Conservation (phyloP, 2,329 filamentous ascomycete species). For the Aspergillus neoniger region DNA sequence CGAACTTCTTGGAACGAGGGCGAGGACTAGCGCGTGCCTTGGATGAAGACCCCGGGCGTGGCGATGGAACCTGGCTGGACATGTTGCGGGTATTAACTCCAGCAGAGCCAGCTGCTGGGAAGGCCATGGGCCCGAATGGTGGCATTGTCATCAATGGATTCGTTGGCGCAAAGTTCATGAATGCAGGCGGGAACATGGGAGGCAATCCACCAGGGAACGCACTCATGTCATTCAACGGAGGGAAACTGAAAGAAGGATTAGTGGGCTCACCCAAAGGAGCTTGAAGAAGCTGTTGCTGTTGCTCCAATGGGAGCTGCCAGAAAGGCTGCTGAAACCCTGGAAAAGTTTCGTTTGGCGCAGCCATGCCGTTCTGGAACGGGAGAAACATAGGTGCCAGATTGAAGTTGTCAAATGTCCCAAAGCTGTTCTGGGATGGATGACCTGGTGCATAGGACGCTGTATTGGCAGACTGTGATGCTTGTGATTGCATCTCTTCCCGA, state of each 20-base stretch:
- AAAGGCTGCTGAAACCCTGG: conserved; percentile 12
- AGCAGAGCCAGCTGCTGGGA: conserved; percentile 8
- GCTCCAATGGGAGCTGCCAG: not conserved
- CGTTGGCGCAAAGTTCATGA: conserved; percentile 18
- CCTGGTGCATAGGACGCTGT: not conserved
- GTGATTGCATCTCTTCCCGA: not conserved
- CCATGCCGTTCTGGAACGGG: not conserved
- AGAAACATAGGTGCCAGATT: conserved; percentile 13
- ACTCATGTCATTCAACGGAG: conserved; percentile 16
- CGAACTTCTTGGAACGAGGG: not conserved
- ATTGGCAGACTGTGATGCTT: not conserved
- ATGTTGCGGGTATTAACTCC: not conserved
- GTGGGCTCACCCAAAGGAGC: conserved; percentile 8
- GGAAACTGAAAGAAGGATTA: conserved; percentile 8
- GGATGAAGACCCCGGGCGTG: not conserved
- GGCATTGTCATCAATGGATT: conserved; percentile 11
- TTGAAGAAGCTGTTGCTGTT: conserved; percentile 11
- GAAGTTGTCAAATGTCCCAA: conserved; percentile 4
- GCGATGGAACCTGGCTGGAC: not conserved
- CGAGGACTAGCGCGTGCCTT: too few relatives aligned
- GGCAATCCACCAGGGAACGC: conserved; percentile 10
- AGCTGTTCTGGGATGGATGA: not conserved
- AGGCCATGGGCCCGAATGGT: conserved; percentile 13
- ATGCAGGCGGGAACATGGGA: conserved; percentile 13
- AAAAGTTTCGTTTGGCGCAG: not conserved